Percentiles rank a stretch among this genome's conserved stretches.
These are phyloP conservation scores for Trichophyton verrucosum DNA, from an alignment of 2,329 filamentous ascomycete species.

Conservation along the genomic window DNA sequence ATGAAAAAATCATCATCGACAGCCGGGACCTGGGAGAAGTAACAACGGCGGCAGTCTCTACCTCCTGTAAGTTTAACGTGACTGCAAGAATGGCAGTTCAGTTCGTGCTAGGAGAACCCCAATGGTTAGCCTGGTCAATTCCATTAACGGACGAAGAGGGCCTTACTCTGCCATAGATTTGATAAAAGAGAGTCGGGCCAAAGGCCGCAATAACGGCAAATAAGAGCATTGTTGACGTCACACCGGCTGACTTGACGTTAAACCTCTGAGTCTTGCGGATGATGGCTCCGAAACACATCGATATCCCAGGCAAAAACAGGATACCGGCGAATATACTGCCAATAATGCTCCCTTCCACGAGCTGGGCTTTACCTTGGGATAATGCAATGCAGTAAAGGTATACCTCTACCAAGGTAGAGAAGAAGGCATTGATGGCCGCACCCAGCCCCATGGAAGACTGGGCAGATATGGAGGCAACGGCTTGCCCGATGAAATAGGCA, in stretches of 20 bases:
- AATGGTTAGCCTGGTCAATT: background rate
- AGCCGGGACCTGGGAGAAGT: constrained; percentile 77
- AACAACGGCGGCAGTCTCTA: constrained; percentile 78
- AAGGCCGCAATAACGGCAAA: constrained; percentile 95
- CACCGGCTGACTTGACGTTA: constrained; percentile 89
- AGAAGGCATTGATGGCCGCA: constrained; percentile 94
- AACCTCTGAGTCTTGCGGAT: constrained; percentile 97
- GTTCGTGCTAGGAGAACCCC: constrained; percentile 55
- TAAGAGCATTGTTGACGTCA: constrained; percentile 93
- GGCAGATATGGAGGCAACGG: constrained; percentile 93
- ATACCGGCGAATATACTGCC: constrained; percentile 97
- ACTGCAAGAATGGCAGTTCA: constrained; percentile 63
- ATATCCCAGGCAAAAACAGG: constrained; percentile 82
- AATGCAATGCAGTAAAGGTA: constrained; percentile 94
- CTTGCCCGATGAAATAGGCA: constrained; percentile 97
- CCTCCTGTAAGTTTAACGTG: constrained; percentile 22
- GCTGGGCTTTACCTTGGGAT: constrained; percentile 76
- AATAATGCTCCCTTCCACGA: constrained; percentile 94
- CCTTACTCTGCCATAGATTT: constrained; percentile 83
- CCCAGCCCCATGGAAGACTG: constrained; percentile 98
- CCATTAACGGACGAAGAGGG: background rate
- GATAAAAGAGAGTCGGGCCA: constrained; percentile 91
- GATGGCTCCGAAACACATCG: constrained; percentile 97
- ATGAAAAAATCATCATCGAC: constrained; percentile 79
- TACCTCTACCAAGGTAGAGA: constrained; percentile 93